These are phyloP conservation scores for Tetrahymena borealis DNA, from an alignment of 73 alveolate species.

Conservation along the genomic window DNA sequence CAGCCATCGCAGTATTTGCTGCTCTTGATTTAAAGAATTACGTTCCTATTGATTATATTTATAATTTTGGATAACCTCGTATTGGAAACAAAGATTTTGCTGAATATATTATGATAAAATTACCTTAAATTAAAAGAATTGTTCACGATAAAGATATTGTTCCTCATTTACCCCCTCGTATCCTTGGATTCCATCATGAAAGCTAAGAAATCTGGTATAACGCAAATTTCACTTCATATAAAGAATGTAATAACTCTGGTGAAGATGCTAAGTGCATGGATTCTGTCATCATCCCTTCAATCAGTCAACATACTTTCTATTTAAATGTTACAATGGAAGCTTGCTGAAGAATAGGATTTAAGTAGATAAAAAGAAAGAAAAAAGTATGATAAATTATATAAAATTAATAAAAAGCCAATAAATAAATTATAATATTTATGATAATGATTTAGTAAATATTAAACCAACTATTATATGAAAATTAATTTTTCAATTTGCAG, in stretches of 20 bases:
- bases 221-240: background rate
- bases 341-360: background rate
- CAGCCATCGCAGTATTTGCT: constrained; percentile 39
- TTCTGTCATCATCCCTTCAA: background rate
- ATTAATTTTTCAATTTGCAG: too few relatives aligned
- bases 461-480: too few relatives aligned
- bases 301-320: background rate
- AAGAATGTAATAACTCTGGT: background rate
- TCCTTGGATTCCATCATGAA: background rate
- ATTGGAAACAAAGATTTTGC: constrained; percentile 15
- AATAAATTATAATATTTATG: too few relatives aligned
- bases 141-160: background rate
- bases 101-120: constrained; percentile 2
- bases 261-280: background rate
- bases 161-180: background rate
- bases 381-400: background rate
- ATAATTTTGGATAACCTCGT: background rate
- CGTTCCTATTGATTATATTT: background rate
- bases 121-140: background rate
- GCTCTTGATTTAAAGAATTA: constrained; percentile 10
- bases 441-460: too few relatives aligned
- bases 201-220: constrained; percentile 1
- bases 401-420: too few relatives aligned
- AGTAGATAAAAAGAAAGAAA: background rate
- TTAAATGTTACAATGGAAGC: background rate